These are phyloP conservation scores for Leishmania mexicana DNA, from an alignment of 208 protist genomes.

Conservation along the genomic window DNA sequence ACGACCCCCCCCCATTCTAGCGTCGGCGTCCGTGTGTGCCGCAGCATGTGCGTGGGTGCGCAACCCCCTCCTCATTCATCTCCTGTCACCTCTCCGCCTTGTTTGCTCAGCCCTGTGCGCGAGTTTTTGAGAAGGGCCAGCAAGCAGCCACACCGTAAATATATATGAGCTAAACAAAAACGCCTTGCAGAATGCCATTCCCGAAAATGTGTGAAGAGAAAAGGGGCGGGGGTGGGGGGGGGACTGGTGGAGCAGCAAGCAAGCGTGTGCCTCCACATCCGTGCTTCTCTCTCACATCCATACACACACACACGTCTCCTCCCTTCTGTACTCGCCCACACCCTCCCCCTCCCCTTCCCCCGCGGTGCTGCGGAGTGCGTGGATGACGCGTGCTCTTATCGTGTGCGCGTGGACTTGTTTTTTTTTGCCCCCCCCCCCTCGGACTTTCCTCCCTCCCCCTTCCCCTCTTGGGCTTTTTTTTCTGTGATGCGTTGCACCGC, in stretches of 20 bases:
- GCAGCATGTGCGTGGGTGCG: background rate
- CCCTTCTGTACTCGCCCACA: background rate
- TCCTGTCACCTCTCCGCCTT: background rate
- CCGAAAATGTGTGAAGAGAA: background rate
- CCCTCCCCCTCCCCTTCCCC: background rate
- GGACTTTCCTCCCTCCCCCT: background rate
- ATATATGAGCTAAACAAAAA: background rate
- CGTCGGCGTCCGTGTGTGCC: background rate
- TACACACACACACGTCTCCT: background rate
- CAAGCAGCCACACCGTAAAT: background rate
- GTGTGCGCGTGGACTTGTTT: background rate
- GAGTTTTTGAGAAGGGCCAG: background rate
- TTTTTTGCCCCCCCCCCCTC: background rate
- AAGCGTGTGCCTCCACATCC: slow-evolving; percentile 7
- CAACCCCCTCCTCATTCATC: background rate
- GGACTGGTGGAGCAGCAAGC: background rate
- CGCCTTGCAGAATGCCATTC: background rate
- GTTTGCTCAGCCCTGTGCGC: background rate
- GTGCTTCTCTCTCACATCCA: background rate
- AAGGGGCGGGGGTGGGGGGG: no score
- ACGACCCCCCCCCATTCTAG: background rate
- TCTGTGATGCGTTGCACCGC: background rate
- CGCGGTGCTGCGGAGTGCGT: background rate
- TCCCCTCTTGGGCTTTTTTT: background rate
- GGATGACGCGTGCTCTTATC: background rate